Percentiles rank a stretch among this genome's conserved stretches.
Conservation (phyloP, 805 yeast genomes). For the Priceomyces melissophilus region DNA sequence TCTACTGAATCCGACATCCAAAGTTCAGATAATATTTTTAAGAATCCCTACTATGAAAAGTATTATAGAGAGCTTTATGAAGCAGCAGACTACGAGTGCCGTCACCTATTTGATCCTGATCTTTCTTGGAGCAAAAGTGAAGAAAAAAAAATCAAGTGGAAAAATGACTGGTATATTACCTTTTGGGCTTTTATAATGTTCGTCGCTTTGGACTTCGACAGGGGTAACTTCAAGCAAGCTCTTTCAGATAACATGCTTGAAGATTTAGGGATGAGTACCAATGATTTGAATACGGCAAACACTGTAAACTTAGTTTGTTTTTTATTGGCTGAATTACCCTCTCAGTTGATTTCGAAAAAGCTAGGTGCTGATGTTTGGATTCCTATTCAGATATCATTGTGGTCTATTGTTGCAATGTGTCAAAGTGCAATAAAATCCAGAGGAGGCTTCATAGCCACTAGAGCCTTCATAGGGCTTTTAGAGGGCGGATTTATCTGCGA, state of each 20-base stretch:
- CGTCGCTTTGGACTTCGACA: conserved; percentile 54
- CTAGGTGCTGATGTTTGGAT: conserved; percentile 63
- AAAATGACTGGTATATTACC: conserved; percentile 53
- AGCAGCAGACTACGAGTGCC: conserved; percentile 50
- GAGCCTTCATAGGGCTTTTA: conserved; percentile 51
- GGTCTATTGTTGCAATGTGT: conserved; percentile 56
- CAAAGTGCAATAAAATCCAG: conserved; percentile 45
- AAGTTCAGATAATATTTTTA: conserved; percentile 21
- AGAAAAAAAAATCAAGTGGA: conserved; percentile 46
- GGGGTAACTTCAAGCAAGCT: conserved; percentile 57
- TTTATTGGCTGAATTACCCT: conserved; percentile 57
- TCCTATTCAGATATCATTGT: conserved; percentile 52
- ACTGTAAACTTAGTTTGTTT: conserved; percentile 53
- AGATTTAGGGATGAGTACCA: conserved; percentile 53
- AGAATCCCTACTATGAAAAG: conserved; percentile 45
- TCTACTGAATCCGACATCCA: conserved; percentile 5
- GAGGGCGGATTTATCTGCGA: conserved; percentile 75
- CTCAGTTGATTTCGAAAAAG: conserved; percentile 59
- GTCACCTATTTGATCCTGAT: conserved; percentile 54
- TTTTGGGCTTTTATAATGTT: conserved; percentile 60
- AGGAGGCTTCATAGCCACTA: conserved; percentile 43
- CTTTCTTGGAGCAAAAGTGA: conserved; percentile 53
- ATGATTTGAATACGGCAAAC: conserved; percentile 57
- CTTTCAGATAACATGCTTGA: conserved; percentile 52
- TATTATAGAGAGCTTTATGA: conserved; percentile 47